phyloP scores from a whole-genome alignment of 2,329 filamentous ascomycete species.

The Apiospora sp. region DNA sequence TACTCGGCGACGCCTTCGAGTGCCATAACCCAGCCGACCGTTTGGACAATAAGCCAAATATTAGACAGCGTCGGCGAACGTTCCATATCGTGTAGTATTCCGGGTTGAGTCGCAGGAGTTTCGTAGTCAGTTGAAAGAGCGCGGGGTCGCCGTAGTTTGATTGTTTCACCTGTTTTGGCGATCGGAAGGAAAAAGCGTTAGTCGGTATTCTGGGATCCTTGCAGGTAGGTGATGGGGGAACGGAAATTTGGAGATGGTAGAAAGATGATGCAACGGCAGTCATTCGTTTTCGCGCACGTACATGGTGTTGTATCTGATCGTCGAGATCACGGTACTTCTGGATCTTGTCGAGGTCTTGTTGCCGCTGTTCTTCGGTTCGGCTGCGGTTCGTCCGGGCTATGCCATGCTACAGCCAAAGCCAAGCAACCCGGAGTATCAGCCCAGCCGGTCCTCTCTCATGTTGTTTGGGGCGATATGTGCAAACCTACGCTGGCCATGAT shows the following conservation, averaged over 20 bases:
- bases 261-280: slow-evolving; percentile 28
- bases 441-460: slow-evolving; percentile 14
- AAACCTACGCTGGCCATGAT: slow-evolving; percentile 17
- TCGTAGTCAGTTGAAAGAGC: slow-evolving; percentile 74
- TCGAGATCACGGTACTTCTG: slow-evolving; percentile 77
- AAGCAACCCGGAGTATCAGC: slow-evolving; percentile 14
- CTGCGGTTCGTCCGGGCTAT: slow-evolving; percentile 72
- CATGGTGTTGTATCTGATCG: slow-evolving; percentile 70
- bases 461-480: neutral
- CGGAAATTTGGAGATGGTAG: neutral
- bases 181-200: slow-evolving; percentile 26
- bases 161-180: slow-evolving; percentile 45
- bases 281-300: slow-evolving; percentile 44
- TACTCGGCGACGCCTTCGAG: slow-evolving; percentile 63
- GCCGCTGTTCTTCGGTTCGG: slow-evolving; percentile 73
- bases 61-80: slow-evolving; percentile 77
- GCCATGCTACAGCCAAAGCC: slow-evolving; percentile 71
- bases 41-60: slow-evolving; percentile 64
- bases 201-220: neutral
- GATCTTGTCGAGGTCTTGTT: slow-evolving; percentile 79
- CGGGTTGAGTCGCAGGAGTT: slow-evolving; percentile 78
- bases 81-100: slow-evolving; percentile 96
- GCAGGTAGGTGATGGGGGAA: neutral
- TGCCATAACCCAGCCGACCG: slow-evolving; percentile 52
- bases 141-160: slow-evolving; percentile 58